Base-by-base conservation (phyloP, 2,329 filamentous ascomycete genomes). In the Ophiostoma tasmaniense region DNA sequence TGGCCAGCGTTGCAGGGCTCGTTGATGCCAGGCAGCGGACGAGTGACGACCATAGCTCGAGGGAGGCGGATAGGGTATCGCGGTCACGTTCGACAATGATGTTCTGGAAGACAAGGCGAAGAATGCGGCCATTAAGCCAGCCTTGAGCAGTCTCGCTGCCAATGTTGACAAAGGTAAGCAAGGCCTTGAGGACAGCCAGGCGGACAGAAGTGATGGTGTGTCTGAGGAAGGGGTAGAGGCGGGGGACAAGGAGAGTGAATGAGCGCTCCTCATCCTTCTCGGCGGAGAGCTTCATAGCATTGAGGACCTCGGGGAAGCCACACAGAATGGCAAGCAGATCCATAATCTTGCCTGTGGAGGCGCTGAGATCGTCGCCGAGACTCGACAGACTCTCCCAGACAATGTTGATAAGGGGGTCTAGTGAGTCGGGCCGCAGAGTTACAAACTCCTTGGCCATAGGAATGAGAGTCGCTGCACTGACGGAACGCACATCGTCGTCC, bases 301-400 rank as follows among this genome's bases (percentile, higher is more conserved):
- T 88, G 39, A 99, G 81, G 8, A 98, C 94, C 79, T 97, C 87
- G 0, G 91, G 91, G 81, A 97, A 99, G 72, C 93, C 90, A 80
- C 95, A 99, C 1, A 99, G 87, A 71, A 95, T 98, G 17, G 96
- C 95, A 22, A 99, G 84, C 55, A 99, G 85, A 77, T 99, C 96
- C 96, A 99, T 99, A 68, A 99, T 96, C 69, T 93, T 96, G 65
- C 95, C 95, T 11, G 96, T 99, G 77, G 95, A 98, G 3, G 95
- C 95, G 77, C 93, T 98, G 22, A 99, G 84, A 76, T 99, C 95
- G 76, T 99, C 95, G 73, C 94, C 93, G n/a, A 99, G 83, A 76
- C 96, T 96, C 3, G 94, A 96, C 30, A 99, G 83, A 80, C 95
- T 98, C 75, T 96, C 91, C 95, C 95, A 99, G 35, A 99, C 93